Conservation (phyloP, 768 basidiomycete species). For the Hebeloma cylindrosporum region DNA sequence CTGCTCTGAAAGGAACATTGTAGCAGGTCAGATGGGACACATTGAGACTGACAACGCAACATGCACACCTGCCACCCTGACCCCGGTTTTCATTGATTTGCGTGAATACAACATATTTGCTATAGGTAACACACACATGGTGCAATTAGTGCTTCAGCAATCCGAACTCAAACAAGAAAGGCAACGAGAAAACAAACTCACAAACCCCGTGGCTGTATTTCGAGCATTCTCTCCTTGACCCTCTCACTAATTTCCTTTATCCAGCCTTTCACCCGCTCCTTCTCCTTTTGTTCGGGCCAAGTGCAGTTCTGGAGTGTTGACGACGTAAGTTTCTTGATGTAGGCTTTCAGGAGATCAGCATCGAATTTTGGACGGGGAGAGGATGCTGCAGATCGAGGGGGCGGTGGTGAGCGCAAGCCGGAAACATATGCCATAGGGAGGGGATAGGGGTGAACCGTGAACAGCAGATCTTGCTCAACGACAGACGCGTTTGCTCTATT, state of each 20-base stretch:
- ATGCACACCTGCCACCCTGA: slow-evolving; percentile 77
- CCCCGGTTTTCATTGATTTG: slow-evolving; percentile 84
- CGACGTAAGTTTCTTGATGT: slow-evolving; percentile 80
- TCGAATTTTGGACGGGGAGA: slow-evolving; percentile 68
- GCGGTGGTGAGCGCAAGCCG: slow-evolving; percentile 61
- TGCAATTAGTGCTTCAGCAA: slow-evolving; percentile 10
- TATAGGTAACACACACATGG: slow-evolving; percentile 26
- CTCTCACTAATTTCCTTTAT: slow-evolving; percentile 84
- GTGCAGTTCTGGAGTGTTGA: slow-evolving; percentile 61
- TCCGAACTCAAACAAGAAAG: background rate
- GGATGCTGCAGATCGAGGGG: slow-evolving; percentile 59
- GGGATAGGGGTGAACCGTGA: slow-evolving; percentile 6
- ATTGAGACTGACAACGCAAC: slow-evolving; percentile 11
- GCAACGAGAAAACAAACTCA: slow-evolving; percentile 40
- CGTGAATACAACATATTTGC: slow-evolving; percentile 86
- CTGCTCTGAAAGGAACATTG: slow-evolving; percentile 50
- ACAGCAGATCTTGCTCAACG: background rate
- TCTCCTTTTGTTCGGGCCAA: slow-evolving; percentile 71
- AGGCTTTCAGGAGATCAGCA: slow-evolving; percentile 66
- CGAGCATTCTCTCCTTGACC: slow-evolving; percentile 83
- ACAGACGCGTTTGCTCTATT: slow-evolving; percentile 21
- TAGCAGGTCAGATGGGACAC: slow-evolving; percentile 14
- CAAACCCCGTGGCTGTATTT: slow-evolving; percentile 82
- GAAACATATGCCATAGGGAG: slow-evolving; percentile 24
- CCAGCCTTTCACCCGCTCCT: slow-evolving; percentile 69